Base-by-base conservation (phyloP, 345 rosid species). In the Cardiospermum halicacabum region DNA sequence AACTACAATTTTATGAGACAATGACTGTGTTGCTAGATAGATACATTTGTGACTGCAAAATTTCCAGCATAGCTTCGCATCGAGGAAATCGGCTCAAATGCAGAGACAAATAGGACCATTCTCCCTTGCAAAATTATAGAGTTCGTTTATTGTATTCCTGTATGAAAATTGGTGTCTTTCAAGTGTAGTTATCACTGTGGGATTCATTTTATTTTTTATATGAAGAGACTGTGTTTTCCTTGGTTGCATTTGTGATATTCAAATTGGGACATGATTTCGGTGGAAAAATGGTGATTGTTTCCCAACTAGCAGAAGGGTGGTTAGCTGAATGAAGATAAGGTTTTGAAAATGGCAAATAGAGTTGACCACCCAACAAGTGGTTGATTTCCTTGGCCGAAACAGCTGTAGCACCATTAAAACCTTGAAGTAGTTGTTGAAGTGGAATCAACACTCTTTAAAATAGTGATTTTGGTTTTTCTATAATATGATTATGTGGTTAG, bases 61-160 rank as follows among this genome's bases (percentile, higher is more conserved):
- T 74, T 60, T 64, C 62, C 34, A 21, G 62, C 58, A 42, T 34
- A 25, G 60, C 55, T 24, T 30, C 68, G 36, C n/a, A 19, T 40
- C 18, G 18, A 40, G 47, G 69, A 43, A 42, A 3, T 28, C 25
- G 31, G 43, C 69, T 54, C 3, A 12, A 59, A 59, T 25, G 48
- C 16, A 24, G 13, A 25, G 32, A 59, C 8, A 37, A 9, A n/a
- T n/a, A 3, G 30, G 31, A 19, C 16, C 25, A 3, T 12, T n/a
- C n/a, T n/a, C n/a, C n/a, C n/a, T n/a, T n/a, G n/a, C n/a, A n/a
- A n/a, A n/a, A n/a, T n/a, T n/a, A n/a, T n/a, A n/a, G n/a, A n/a
- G n/a, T n/a, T n/a, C n/a, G n/a, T n/a, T n/a, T n/a, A n/a, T n/a
- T n/a, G n/a, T n/a, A n/a, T n/a, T n/a, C n/a, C n/a, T n/a, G n/a